These are phyloP conservation scores for Clavispora phyllophila DNA, from an alignment of 805 yeast genomes.

Conservation along the genomic window DNA sequence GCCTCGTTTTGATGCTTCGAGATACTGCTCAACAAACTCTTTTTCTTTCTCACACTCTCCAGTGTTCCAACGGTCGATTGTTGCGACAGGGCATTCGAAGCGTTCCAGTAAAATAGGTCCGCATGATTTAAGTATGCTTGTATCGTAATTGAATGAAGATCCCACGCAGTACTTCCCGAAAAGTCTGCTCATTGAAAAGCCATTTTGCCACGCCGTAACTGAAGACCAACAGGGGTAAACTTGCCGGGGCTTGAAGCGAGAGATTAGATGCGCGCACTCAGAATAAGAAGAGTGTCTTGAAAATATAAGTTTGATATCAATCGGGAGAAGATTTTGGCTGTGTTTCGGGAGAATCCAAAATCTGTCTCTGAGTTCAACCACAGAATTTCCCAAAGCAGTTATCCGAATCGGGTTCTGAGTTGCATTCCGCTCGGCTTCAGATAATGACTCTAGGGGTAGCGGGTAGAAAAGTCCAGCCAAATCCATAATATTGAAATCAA, in stretches of 20 bases:
- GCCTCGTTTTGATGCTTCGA: slow-evolving; percentile 1
- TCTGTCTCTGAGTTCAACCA: slow-evolving; percentile 20
- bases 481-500: slow-evolving; percentile 33
- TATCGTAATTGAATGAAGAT: slow-evolving; percentile 7
- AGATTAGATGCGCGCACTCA: slow-evolving; percentile 33
- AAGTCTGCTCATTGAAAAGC: slow-evolving; percentile 34
- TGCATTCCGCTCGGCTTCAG: slow-evolving; percentile 6
- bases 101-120: slow-evolving; percentile 1
- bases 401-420: not conserved
- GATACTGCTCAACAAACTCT: slow-evolving; percentile 14
- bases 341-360: slow-evolving; percentile 26
- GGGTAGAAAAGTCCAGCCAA: slow-evolving; percentile 27
- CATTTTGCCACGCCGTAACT: slow-evolving; percentile 28
- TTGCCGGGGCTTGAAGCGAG: slow-evolving; percentile 32
- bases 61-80: slow-evolving; percentile 32
- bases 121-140: slow-evolving; percentile 3
- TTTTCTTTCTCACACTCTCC: slow-evolving; percentile 26
- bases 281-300: slow-evolving; percentile 46
- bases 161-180: slow-evolving; percentile 29
- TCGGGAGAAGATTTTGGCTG: slow-evolving; percentile 27
- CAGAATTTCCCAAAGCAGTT: slow-evolving; percentile 13
- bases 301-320: slow-evolving; percentile 33
- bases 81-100: slow-evolving; percentile 15
- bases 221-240: slow-evolving; percentile 42
- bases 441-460: slow-evolving; percentile 12